Evolutionary conservation across 2,329 filamentous ascomycete genomes (phyloP).

Genomic region (Diaporthe sp.): DNA sequence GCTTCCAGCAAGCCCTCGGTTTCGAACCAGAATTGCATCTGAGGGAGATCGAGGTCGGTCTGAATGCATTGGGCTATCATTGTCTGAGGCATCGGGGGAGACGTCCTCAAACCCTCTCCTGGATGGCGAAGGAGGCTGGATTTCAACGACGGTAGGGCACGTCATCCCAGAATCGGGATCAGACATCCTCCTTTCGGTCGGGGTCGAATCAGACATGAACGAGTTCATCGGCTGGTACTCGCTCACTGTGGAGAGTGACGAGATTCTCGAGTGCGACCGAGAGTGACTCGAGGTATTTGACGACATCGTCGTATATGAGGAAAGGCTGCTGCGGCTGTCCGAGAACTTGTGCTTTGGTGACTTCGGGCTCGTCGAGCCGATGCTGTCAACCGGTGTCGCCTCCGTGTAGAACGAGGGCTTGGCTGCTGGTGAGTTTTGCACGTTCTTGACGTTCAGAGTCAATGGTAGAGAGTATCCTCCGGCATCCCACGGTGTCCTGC

Average conservation of each 20-base stretch:
- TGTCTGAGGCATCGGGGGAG: constrained; percentile 30
- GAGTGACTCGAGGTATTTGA: constrained; percentile 56
- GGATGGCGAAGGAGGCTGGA: constrained; percentile 43
- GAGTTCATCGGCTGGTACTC: constrained; percentile 52
- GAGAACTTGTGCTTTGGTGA: constrained; percentile 60
- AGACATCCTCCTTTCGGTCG: constrained; percentile 52
- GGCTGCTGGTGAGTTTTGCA: constrained; percentile 41
- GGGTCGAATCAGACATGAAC: constrained; percentile 53
- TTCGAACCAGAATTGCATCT: constrained; percentile 34
- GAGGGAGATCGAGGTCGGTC: constrained; percentile 36
- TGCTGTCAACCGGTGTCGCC: constrained; percentile 39
- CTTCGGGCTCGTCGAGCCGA: constrained; percentile 47
- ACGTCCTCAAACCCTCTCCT: constrained; percentile 38
- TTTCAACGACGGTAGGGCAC: constrained; percentile 41
- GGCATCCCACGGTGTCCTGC: constrained; percentile 64
- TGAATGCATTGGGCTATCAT: constrained; percentile 36
- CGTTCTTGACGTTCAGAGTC: constrained; percentile 53
- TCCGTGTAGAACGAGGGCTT: constrained; percentile 45
- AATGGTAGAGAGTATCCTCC: constrained; percentile 62
- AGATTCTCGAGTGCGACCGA: constrained; percentile 63
- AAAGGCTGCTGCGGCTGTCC: constrained; percentile 65
- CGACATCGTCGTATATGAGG: constrained; percentile 60
- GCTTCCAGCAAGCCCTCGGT: constrained; percentile 23
- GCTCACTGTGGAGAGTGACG: constrained; percentile 65
- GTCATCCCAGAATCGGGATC: constrained; percentile 39